Conservation (phyloP, 2,329 filamentous ascomycete species). For the Dothistroma septosporum region DNA sequence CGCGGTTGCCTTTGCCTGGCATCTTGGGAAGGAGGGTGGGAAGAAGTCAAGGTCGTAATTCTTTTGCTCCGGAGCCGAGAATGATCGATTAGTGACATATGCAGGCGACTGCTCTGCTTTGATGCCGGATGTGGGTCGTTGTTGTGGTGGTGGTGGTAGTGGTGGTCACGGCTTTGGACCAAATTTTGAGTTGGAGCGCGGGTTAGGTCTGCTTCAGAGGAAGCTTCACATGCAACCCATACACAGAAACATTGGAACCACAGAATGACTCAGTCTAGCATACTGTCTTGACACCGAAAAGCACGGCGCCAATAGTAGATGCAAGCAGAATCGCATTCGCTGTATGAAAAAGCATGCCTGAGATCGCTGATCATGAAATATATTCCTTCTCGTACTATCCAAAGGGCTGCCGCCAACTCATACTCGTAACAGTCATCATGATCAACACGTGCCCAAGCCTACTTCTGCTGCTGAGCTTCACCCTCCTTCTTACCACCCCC, state of each 20-base stretch:
- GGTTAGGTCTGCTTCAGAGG: background rate
- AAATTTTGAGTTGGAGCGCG: background rate
- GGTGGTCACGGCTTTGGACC: background rate
- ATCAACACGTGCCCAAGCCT: background rate
- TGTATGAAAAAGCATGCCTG: background rate
- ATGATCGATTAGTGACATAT: background rate
- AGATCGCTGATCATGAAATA: background rate
- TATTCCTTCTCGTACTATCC: background rate
- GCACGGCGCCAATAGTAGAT: background rate
- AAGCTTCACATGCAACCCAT: background rate
- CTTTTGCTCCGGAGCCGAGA: background rate
- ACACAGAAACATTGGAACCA: background rate
- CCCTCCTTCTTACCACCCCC: conserved; percentile 33
- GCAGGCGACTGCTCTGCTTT: background rate
- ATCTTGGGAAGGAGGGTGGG: conserved; percentile 4
- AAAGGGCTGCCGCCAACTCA: background rate
- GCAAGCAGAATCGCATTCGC: background rate
- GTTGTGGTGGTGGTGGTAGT: background rate
- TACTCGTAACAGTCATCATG: conserved; percentile 5
- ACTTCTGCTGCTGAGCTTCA: conserved; percentile 10
- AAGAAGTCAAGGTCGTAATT: background rate
- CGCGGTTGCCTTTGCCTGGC: conserved; percentile 9
- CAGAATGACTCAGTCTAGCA: background rate
- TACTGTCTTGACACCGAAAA: background rate
- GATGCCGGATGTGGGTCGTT: background rate